A percentile compares a stretch with the other conserved stretches of the same genome.
Evolutionary conservation across 2,329 filamentous ascomycete genomes (phyloP).

Genomic region (Eutypa lata): DNA sequence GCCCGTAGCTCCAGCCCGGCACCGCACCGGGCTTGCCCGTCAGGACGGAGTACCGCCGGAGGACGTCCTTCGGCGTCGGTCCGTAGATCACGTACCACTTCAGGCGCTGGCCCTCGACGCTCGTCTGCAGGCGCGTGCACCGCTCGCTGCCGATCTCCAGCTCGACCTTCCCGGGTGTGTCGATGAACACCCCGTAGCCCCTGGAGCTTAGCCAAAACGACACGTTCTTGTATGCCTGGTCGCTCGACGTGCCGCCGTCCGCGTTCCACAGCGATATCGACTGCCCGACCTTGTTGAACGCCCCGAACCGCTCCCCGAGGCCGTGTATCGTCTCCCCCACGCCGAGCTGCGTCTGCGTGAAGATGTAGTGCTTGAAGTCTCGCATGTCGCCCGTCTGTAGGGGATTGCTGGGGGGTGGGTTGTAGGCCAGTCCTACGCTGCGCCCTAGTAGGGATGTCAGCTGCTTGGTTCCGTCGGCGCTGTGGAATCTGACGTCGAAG

Average conservation of each 20-base stretch:
- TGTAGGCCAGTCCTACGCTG: constrained; percentile 56
- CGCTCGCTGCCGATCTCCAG: constrained; percentile 73
- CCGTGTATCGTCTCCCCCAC: constrained; percentile 69
- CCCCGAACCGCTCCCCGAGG: constrained; percentile 72
- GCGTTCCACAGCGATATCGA: constrained; percentile 62
- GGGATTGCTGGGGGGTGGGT: constrained; percentile 48
- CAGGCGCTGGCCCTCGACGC: constrained; percentile 64
- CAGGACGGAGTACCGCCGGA: constrained; percentile 63
- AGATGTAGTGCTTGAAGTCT: constrained; percentile 53
- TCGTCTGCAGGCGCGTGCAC: constrained; percentile 67
- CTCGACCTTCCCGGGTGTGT: constrained; percentile 66
- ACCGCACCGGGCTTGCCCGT: constrained; percentile 64
- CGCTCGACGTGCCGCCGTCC: constrained; percentile 63
- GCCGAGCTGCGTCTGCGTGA: constrained; percentile 51
- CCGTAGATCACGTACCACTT: constrained; percentile 76
- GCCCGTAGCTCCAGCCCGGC: constrained; percentile 71
- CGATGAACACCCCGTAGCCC: constrained; percentile 77
- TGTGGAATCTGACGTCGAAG: constrained; percentile 56
- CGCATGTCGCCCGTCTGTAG: constrained; percentile 52
- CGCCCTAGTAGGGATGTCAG: constrained; percentile 54
- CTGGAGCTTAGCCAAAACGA: constrained; percentile 67
- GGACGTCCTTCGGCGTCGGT: constrained; percentile 66
- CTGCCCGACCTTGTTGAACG: constrained; percentile 75
- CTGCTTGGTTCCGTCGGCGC: constrained; percentile 43
- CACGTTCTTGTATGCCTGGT: constrained; percentile 71